Evolutionary conservation across 2,329 filamentous ascomycete genomes (phyloP), one percentile per base, ranked within the genome.

Genomic region (Cytospora mali): DNA sequence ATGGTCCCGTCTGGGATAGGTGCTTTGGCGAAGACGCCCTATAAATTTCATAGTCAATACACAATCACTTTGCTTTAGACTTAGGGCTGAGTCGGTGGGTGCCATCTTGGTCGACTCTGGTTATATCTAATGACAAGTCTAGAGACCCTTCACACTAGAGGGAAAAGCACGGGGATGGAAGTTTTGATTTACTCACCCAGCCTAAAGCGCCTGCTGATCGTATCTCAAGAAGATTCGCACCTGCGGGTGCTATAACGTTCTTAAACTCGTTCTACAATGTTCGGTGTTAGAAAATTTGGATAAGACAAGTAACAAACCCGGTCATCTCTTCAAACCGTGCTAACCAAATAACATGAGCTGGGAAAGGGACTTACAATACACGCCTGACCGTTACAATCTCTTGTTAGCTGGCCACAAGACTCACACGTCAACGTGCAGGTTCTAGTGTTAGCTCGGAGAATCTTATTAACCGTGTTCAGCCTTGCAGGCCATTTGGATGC

Each of bases 11-110:
- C 14, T 6, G 50, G 35, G 11, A 60, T 60, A 0, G 16, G 6
- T 14, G n/a, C 29, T 3, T 46, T 54, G 13, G 57, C 57, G n/a
- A 60, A 60, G 1, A 54, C 50, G 3, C 50, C 57, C 25, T 48
- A 46, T 10, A 46, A 6, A 23, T 3, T 23, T 23, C 9, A 18
- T n/a, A n/a, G n/a, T n/a, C n/a, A n/a, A n/a, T n/a, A n/a, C n/a
- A n/a, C n/a, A n/a, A n/a, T n/a, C n/a, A n/a, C n/a, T n/a, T n/a
- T n/a, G n/a, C n/a, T n/a, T n/a, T n/a, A n/a, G n/a, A n/a, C n/a
- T n/a, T n/a, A n/a, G n/a, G n/a, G n/a, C n/a, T n/a, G n/a, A n/a
- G n/a, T n/a, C n/a, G n/a, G n/a, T n/a, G n/a, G n/a, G n/a, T n/a
- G n/a, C n/a, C n/a, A n/a, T n/a, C n/a, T n/a, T n/a, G n/a, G n/a